These are phyloP conservation scores for Apiospora koreana DNA, from an alignment of 2,329 filamentous ascomycete species.

Conservation along the genomic window DNA sequence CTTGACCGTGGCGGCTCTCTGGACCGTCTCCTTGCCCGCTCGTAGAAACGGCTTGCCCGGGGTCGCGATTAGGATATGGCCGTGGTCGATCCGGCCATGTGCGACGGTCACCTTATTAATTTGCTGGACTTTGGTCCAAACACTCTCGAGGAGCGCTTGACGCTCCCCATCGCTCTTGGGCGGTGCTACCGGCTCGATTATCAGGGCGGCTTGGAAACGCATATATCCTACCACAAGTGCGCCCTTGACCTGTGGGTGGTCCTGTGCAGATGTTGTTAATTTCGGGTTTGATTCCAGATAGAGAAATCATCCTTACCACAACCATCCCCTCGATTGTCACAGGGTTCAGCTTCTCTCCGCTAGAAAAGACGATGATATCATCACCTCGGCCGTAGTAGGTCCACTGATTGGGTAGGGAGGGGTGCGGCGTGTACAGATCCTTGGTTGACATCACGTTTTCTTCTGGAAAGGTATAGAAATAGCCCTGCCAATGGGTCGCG, in stretches of 20 bases:
- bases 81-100: conserved; percentile 45
- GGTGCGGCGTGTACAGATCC: conserved; percentile 45
- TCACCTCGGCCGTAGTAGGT: conserved; percentile 40
- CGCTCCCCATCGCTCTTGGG: conserved; percentile 31
- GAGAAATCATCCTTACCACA: neutral
- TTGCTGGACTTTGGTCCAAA: conserved; percentile 45
- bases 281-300: too few relatives aligned
- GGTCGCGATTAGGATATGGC: conserved; percentile 40
- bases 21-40: conserved; percentile 48
- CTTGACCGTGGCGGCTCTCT: conserved; percentile 39
- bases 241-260: conserved; percentile 40
- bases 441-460: conserved; percentile 42
- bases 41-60: conserved; percentile 44
- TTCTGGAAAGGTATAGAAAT: conserved; percentile 44
- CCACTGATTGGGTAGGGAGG: conserved; percentile 39
- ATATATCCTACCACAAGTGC: conserved; percentile 48
- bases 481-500: conserved; percentile 24
- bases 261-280: neutral
- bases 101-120: conserved; percentile 46
- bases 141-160: conserved; percentile 37
- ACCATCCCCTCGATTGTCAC: conserved; percentile 44
- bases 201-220: conserved; percentile 46
- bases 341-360: conserved; percentile 53
- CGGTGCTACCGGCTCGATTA: conserved; percentile 43
- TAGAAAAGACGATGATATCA: conserved; percentile 51